These are phyloP conservation scores for Saposhnikovia divaricata DNA, from an alignment of 129 eudicot genomes.

Conservation along the genomic window DNA sequence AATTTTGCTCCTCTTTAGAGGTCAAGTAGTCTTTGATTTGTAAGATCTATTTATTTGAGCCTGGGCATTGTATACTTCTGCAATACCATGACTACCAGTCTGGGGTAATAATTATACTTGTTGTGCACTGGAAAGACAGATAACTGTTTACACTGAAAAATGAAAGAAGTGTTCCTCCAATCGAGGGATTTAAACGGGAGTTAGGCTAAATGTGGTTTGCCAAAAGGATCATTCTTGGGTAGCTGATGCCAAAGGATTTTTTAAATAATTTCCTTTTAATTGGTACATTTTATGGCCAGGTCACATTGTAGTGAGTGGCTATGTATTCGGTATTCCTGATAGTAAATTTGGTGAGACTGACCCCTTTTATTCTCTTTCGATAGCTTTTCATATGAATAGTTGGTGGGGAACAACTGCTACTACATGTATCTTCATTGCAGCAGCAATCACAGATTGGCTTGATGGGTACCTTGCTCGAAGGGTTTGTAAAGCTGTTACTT, in stretches of 20 bases:
- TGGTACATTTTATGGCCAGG: not conserved
- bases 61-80: not conserved
- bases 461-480: conserved; percentile 95
- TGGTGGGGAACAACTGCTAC: conserved; percentile 89
- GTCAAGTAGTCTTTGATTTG: not conserved
- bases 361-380: conserved; percentile 10
- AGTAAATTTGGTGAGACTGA: conserved; percentile 24
- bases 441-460: conserved; percentile 99
- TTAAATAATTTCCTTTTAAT: not conserved
- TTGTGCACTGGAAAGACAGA: not conserved
- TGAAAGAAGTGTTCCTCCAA: not conserved
- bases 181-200: not conserved
- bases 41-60: not conserved
- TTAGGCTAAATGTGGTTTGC: not conserved
- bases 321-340: not conserved
- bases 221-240: not conserved
- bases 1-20: not conserved
- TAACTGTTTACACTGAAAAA: not conserved
- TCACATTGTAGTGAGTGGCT: not conserved
- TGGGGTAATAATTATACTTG: not conserved
- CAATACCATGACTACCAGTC: not conserved
- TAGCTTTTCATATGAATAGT: conserved; percentile 77
- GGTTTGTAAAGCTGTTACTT: conserved; percentile 29
- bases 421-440: conserved; percentile 66
- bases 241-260: not conserved